phyloP scores from a whole-genome alignment of 176 grass and related monocot genomes.

The Musa acuminata region DNA sequence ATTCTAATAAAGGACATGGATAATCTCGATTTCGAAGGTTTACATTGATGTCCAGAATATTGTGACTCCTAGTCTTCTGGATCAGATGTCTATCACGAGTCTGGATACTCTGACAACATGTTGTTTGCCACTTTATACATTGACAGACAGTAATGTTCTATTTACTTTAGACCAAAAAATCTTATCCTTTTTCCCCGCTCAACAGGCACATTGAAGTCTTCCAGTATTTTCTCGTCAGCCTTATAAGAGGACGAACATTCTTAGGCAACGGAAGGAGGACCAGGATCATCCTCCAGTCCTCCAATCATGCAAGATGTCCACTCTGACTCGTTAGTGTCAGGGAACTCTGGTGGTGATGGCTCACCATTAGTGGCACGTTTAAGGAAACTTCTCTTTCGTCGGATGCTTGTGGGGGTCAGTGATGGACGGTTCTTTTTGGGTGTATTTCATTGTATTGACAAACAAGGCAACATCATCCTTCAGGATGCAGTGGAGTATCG shows the following conservation, averaged over 20 bases:
- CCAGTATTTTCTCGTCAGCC: neutral
- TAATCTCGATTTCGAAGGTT: too few relatives aligned
- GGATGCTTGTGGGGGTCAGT: slow-evolving; percentile 66
- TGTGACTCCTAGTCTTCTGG: too few relatives aligned
- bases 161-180: too few relatives aligned
- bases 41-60: too few relatives aligned
- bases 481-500: slow-evolving; percentile 87
- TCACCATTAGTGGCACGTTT: slow-evolving; percentile 50
- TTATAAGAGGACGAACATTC: neutral
- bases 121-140: too few relatives aligned
- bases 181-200: neutral
- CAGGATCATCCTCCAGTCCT: neutral
- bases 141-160: too few relatives aligned
- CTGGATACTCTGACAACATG: too few relatives aligned
- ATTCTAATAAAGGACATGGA: too few relatives aligned
- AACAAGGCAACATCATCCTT: slow-evolving; percentile 90
- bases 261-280: slow-evolving; percentile 30
- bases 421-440: slow-evolving; percentile 78
- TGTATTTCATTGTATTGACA: slow-evolving; percentile 84
- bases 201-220: neutral
- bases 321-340: neutral
- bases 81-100: too few relatives aligned
- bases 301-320: neutral
- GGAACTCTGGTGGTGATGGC: slow-evolving; percentile 10
- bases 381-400: slow-evolving; percentile 58